A percentile compares a stretch with the other conserved stretches of the same genome.
phyloP scores from a whole-genome alignment of 2,329 filamentous ascomycete genomes.

The Drechslerella dactyloides region DNA sequence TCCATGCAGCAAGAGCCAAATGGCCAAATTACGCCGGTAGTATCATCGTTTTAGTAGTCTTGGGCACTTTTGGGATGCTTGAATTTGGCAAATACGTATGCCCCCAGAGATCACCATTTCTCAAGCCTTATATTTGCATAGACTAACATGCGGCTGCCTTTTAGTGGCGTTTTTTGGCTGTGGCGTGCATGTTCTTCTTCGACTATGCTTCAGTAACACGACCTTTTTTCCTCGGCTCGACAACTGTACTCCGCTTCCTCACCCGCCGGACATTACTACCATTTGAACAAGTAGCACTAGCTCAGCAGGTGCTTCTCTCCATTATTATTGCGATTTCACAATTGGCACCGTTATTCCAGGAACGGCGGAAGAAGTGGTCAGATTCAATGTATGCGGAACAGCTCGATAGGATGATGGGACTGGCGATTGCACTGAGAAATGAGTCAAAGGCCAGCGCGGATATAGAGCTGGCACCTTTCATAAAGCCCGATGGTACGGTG shows the following conservation, averaged over 20 bases:
- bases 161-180: constrained; percentile 63
- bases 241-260: constrained; percentile 61
- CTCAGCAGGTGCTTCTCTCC: constrained; percentile 77
- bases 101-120: not conserved
- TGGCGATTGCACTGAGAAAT: constrained; percentile 68
- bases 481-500: constrained; percentile 71
- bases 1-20: constrained; percentile 68
- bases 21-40: constrained; percentile 69
- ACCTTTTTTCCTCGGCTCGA: constrained; percentile 59
- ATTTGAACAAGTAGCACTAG: constrained; percentile 79
- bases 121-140: not conserved
- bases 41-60: constrained; percentile 66
- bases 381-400: constrained; percentile 59
- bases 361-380: constrained; percentile 57
- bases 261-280: constrained; percentile 70
- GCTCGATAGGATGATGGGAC: constrained; percentile 70
- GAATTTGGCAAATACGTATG: constrained; percentile 67
- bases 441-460: constrained; percentile 75
- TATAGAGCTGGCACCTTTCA: constrained; percentile 81
- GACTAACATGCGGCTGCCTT: not conserved
- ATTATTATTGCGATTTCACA: constrained; percentile 83
- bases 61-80: constrained; percentile 71
- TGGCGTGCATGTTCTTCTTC: constrained; percentile 65
- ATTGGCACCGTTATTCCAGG: constrained; percentile 71
- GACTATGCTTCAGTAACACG: constrained; percentile 61